Base-by-base conservation (phyloP, 805 yeast genomes). In the Pichia paraexigua region DNA sequence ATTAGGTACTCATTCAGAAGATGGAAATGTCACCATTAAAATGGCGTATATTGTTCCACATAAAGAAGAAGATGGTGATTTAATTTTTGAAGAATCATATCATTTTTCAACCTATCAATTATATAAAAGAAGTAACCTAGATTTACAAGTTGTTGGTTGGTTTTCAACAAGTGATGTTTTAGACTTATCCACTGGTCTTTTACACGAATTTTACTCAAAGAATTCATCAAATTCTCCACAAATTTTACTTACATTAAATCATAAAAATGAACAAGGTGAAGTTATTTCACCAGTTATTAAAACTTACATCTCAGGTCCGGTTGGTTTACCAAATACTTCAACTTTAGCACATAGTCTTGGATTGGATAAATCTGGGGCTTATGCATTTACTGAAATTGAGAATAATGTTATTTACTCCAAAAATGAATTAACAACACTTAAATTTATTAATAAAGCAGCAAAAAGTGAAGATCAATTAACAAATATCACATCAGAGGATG, bases 31-130 rank as follows among this genome's bases (percentile, higher is more conserved):
- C 44, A 92, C 83, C 60, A 72, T 89, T 60, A 78, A 80, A 63
- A 86, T 81, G 56, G 85, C 89, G 20, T 89, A 83, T 68, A 77
- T 87, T 65, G 94, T 89, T 52, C 94, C 95, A 44, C 87, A 87
- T 62, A 73, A 72, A 47, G 95, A 86, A 64, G 76, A 76, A 47
- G 87, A 82, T 41, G 94, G 85, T 54, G 83, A 87, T 57, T 79
- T 89, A 55, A 77, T 83, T 53, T 82, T 89, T 55, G 91, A 84
- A 63, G 87, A 86, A 61, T 84, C 82, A 53, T 83, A 80, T 65
- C 89, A 87, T 74, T 78, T 79, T 63, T 71, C 82, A 35, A 78
- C 86, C 68, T 85, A 73, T 69, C 82, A 80, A 60, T 71, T 89
- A 62, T 80, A 85, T 70, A 85, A 83, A 71, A 80, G 80, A 63